A percentile compares a stretch with the other conserved stretches of the same genome.
phyloP scores from a whole-genome alignment of 768 basidiomycete species.

The Chalciporus chontae region DNA sequence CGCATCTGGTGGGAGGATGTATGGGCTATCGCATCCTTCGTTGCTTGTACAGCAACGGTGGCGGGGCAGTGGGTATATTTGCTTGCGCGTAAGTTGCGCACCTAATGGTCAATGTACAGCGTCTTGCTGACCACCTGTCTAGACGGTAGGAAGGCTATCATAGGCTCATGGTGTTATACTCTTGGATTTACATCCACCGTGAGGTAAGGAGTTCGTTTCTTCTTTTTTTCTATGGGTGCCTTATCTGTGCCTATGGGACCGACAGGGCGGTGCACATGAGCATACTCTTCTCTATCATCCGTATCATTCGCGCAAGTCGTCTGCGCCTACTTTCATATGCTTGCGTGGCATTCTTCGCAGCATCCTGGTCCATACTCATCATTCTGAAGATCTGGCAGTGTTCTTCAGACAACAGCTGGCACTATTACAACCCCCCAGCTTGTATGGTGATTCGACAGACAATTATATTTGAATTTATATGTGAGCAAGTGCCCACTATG shows the following conservation, averaged over 20 bases:
- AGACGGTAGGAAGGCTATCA: neutral
- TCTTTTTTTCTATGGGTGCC: too few relatives aligned
- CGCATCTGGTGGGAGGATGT: constrained; percentile 11
- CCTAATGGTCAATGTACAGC: neutral
- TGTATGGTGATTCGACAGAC: neutral
- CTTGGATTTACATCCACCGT: constrained; percentile 1
- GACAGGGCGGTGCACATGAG: constrained; percentile 6
- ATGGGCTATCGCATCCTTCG: constrained; percentile 1
- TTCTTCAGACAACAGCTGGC: neutral
- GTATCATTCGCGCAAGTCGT: neutral
- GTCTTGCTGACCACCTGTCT: too few relatives aligned
- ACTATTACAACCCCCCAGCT: neutral
- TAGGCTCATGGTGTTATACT: neutral
- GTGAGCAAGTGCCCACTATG: neutral
- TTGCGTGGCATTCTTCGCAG: neutral
- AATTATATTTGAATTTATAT: constrained; percentile 1
- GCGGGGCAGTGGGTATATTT: neutral
- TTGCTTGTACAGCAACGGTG: neutral
- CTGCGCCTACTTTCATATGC: neutral
- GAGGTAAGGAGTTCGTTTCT: neutral
- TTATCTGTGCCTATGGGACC: neutral
- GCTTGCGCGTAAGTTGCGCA: neutral
- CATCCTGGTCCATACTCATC: neutral
- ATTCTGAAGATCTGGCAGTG: neutral
- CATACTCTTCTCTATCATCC: constrained; percentile 6